phyloP scores from a whole-genome alignment of 129 eudicot species.

The Logfia minima region DNA sequence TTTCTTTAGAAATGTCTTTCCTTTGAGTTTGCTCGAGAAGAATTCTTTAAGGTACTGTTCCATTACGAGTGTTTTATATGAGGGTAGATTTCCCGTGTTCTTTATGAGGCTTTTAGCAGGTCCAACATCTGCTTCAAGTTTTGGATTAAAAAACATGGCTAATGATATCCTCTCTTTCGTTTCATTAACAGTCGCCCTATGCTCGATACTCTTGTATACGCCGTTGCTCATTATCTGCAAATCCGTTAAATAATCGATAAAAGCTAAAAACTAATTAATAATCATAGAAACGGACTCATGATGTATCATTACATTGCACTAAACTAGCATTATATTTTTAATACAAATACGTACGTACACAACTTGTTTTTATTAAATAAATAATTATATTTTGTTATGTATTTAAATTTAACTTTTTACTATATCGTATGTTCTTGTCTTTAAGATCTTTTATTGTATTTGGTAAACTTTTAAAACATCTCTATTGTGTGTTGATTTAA shows the following conservation, averaged over 20 bases:
- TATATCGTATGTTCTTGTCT: no score
- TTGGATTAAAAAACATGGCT: constrained; percentile 46
- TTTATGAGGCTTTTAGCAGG: constrained; percentile 38
- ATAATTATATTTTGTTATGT: no score
- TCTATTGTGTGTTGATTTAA: no score
- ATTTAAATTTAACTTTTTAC: no score
- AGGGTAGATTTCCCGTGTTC: constrained; percentile 21
- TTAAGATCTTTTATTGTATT: no score
- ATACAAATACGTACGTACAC: no score
- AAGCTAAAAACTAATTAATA: no score
- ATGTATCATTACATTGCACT: no score
- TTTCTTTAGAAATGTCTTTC: constrained; percentile 39
- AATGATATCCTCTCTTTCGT: constrained; percentile 36
- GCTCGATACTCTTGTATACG: constrained; percentile 43
- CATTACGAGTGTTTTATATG: constrained; percentile 34
- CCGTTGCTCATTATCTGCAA: constrained; percentile 47
- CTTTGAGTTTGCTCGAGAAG: constrained; percentile 44
- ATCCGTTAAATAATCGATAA: neutral
- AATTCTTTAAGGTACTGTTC: constrained; percentile 40
- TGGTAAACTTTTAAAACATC: no score
- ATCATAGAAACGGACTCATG: no score
- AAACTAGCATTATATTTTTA: no score
- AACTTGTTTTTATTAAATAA: no score
- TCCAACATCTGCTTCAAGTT: constrained; percentile 43
- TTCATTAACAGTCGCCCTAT: constrained; percentile 39